These are phyloP conservation scores for Colletotrichum cuscutae DNA, from an alignment of 2,329 filamentous ascomycete genomes.

Conservation along the genomic window DNA sequence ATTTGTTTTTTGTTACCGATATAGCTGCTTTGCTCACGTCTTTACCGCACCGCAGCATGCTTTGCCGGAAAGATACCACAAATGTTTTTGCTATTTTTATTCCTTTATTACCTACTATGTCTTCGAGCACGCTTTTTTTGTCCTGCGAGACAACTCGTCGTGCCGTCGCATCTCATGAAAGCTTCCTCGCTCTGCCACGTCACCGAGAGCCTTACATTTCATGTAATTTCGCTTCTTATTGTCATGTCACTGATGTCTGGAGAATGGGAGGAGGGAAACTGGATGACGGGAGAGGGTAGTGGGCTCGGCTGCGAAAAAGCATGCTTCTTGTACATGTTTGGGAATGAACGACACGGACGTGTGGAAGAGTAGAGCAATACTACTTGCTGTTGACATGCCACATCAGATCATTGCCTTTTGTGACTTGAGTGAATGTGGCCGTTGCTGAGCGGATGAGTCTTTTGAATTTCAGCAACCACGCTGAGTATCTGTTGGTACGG, in stretches of 20 bases:
- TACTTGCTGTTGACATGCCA: constrained; percentile 23
- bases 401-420: neutral
- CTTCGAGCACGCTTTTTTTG: neutral
- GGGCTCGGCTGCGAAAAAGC: constrained; percentile 10
- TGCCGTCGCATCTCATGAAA: neutral
- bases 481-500: too few relatives aligned
- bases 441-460: too few relatives aligned
- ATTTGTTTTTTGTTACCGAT: constrained; percentile 23
- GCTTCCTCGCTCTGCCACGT: constrained; percentile 2
- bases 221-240: constrained; percentile 22
- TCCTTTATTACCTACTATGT: constrained; percentile 1
- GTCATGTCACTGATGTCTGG: constrained; percentile 29
- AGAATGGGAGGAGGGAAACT: constrained; percentile 13
- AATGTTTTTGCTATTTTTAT: constrained; percentile 23
- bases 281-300: neutral
- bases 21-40: constrained; percentile 26
- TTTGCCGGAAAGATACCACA: constrained; percentile 36
- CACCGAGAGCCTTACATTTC: constrained; percentile 1
- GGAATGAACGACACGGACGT: constrained; percentile 4
- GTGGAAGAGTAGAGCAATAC: constrained; percentile 13
- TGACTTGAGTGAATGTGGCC: neutral
- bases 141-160: constrained; percentile 11
- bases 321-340: constrained; percentile 27
- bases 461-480: too few relatives aligned
- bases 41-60: constrained; percentile 34